Evolutionary conservation across 148 eudicot genomes (phyloP), one percentile per base, ranked within the genome.

Genomic region (Selenicereus undatus): DNA sequence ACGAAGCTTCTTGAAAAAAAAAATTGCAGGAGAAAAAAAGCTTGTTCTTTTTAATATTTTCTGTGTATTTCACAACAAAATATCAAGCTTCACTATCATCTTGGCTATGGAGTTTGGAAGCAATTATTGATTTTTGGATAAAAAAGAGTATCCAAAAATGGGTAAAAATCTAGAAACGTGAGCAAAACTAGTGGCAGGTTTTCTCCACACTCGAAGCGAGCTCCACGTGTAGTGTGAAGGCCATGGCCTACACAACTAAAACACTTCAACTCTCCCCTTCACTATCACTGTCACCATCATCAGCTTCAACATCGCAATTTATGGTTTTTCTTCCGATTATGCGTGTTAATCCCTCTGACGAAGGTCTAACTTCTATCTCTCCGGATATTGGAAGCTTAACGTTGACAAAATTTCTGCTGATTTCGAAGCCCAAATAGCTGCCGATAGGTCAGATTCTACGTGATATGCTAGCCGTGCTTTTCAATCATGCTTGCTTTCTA

Each of bases 401-500:
- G 9, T 22, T 48, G 5, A 11, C 51, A 48, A 48, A 48, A 5
- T 48, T 48, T 1, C 39, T n/a, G n/a, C n/a, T n/a, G n/a, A n/a
- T n/a, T n/a, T n/a, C 18, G 43, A 32, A 71, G 74, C 74, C 11
- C 51, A 5, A 71, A 32, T 39, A 74, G 71, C 36, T 21, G 45
- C 27, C 71, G 32, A 83, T 83, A 80, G 82, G 82, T 79, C 85
- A 83, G 56, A 75, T 83, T 68, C 52, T 79, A n/a, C n/a, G n/a
- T n/a, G n/a, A n/a, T n/a, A n/a, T n/a, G n/a, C n/a, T n/a, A n/a
- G n/a, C n/a, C n/a, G n/a, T n/a, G n/a, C n/a, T n/a, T n/a, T n/a
- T n/a, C n/a, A n/a, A n/a, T n/a, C n/a, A n/a, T n/a, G n/a, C n/a
- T n/a, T n/a, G n/a, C n/a, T n/a, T n/a, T n/a, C n/a, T n/a, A n/a